These are phyloP conservation scores for Hericium alpestre DNA, from an alignment of 768 basidiomycete genomes.

Conservation along the genomic window DNA sequence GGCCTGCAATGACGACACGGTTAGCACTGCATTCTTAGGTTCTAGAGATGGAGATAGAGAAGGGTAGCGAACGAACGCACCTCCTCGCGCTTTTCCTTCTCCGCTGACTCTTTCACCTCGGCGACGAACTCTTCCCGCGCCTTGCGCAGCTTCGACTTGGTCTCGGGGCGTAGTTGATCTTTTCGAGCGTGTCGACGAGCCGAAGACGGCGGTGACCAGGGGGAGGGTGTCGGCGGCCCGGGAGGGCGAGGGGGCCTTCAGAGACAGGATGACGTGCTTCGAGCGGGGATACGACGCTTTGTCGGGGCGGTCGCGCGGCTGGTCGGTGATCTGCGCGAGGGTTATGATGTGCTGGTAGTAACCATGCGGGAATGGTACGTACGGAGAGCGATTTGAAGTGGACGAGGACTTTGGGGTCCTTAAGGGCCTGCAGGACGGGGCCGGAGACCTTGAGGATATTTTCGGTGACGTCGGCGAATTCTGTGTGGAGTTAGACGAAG, in stretches of 20 bases:
- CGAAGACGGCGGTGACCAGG: constrained; percentile 60
- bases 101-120: constrained; percentile 54
- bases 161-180: constrained; percentile 64
- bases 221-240: constrained; percentile 39
- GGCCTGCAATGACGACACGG: constrained; percentile 19
- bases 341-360: neutral
- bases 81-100: constrained; percentile 63
- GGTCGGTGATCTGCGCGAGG: constrained; percentile 61
- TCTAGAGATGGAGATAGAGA: neutral
- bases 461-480: constrained; percentile 81
- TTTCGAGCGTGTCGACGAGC: constrained; percentile 59
- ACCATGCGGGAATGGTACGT: constrained; percentile 17
- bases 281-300: constrained; percentile 38
- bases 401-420: constrained; percentile 51
- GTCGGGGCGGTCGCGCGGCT: constrained; percentile 61
- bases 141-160: constrained; percentile 64
- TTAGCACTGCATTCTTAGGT: neutral
- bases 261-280: constrained; percentile 67
- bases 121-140: constrained; percentile 63
- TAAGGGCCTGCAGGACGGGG: constrained; percentile 45
- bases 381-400: constrained; percentile 85
- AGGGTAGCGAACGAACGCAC: constrained; percentile 22
- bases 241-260: constrained; percentile 43
- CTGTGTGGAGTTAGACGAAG: constrained; percentile 25
- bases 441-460: constrained; percentile 54